Conservation (phyloP, 306 rosid species). For the Hippophae tibetana region DNA sequence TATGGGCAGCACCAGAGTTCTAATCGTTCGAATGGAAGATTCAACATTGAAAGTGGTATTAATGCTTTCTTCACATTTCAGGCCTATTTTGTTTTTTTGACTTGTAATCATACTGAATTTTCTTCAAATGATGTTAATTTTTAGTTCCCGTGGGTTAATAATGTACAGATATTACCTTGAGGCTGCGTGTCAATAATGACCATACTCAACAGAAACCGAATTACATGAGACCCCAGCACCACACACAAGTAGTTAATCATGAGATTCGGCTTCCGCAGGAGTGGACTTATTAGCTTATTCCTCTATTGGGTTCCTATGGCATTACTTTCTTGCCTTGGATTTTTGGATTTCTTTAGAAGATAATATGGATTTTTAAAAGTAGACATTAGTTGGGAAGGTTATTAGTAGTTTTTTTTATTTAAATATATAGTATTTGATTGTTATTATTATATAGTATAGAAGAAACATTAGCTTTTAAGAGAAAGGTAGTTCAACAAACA, state of each 20-base stretch:
- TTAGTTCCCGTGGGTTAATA: neutral
- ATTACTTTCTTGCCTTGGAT: no score
- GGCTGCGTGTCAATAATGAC: slow-evolving; percentile 4
- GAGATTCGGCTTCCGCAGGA: slow-evolving; percentile 50
- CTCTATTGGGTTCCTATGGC: no score
- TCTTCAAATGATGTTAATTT: neutral
- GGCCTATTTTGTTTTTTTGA: neutral
- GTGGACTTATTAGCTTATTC: slow-evolving; percentile 31
- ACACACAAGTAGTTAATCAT: slow-evolving; percentile 18
- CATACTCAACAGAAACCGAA: slow-evolving; percentile 23
- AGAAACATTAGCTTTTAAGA: no score
- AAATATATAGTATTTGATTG: no score
- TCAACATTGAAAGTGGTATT: slow-evolving; percentile 24
- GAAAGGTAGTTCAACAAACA: no score
- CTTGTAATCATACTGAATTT: neutral
- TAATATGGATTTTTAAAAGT: no score
- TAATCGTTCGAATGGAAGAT: slow-evolving; percentile 15
- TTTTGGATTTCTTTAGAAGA: no score
- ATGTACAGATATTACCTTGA: slow-evolving; percentile 7
- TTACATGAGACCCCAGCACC: slow-evolving; percentile 19
- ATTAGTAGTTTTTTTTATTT: no score
- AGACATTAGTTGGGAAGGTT: no score
- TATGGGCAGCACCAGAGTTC: slow-evolving; percentile 25
- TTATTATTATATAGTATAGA: no score
- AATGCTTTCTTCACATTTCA: neutral